Percentiles rank a stretch among this genome's conserved stretches.
These are phyloP conservation scores for Penicillium sp. DNA, from an alignment of 2,329 filamentous ascomycete species.

Conservation along the genomic window DNA sequence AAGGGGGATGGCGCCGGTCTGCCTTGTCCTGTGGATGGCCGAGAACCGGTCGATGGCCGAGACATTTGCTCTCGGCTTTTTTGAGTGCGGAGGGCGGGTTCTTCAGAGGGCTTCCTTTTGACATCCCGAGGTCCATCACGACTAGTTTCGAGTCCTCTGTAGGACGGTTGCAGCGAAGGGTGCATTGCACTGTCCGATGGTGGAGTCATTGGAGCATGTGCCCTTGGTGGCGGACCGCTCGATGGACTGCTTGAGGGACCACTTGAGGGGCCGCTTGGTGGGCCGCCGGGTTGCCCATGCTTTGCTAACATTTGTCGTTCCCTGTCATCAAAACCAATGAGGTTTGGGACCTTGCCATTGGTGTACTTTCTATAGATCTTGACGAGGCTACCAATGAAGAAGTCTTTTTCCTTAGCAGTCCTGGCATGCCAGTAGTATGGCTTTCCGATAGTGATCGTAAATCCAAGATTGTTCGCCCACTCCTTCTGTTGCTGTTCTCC, in stretches of 20 bases:
- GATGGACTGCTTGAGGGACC: constrained; percentile 4
- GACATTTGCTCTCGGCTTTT: constrained; percentile 43
- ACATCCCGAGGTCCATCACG: constrained; percentile 37
- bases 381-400: constrained; percentile 92
- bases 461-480: constrained; percentile 82
- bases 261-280: background rate
- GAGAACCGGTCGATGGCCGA: constrained; percentile 37
- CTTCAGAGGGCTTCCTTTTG: constrained; percentile 37
- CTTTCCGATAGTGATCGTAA: constrained; percentile 84
- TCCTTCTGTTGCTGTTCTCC: constrained; percentile 62
- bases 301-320: constrained; percentile 76
- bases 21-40: constrained; percentile 8
- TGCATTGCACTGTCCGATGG: constrained; percentile 2
- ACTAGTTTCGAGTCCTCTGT: constrained; percentile 35
- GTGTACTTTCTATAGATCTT: constrained; percentile 98
- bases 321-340: constrained; percentile 77
- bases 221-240: constrained; percentile 24
- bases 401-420: constrained; percentile 94
- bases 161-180: constrained; percentile 29
- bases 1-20: constrained; percentile 36
- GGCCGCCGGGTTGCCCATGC: constrained; percentile 23
- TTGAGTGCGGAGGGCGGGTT: constrained; percentile 37
- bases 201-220: constrained; percentile 21
- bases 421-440: constrained; percentile 97
- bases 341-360: constrained; percentile 73